These are phyloP conservation scores for Sesbania bispinosa DNA, from an alignment of 306 rosid species.

Conservation along the genomic window DNA sequence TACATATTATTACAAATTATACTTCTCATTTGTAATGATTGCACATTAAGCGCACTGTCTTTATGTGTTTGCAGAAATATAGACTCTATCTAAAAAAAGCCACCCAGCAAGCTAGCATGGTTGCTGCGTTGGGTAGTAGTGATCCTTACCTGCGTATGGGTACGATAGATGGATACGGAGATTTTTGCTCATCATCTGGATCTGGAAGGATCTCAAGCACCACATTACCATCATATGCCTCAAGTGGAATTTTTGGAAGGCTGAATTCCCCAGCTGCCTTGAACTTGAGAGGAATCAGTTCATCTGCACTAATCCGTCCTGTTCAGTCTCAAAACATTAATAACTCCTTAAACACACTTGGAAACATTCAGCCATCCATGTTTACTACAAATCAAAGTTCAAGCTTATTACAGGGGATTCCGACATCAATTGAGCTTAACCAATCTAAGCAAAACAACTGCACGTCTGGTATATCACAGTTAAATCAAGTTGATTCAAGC, in stretches of 20 bases:
- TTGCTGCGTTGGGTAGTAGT: conserved; percentile 46
- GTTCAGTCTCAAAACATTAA: conserved; percentile 47
- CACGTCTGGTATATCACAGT: conserved; percentile 38
- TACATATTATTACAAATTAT: neutral
- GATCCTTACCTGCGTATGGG: conserved; percentile 50
- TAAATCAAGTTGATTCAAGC: conserved; percentile 39
- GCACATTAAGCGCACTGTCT: neutral
- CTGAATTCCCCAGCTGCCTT: conserved; percentile 64
- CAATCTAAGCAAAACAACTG: conserved; percentile 53
- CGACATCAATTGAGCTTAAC: conserved; percentile 49
- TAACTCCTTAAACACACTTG: conserved; percentile 39
- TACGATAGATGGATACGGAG: conserved; percentile 57
- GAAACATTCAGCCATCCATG: conserved; percentile 46
- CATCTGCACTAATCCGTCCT: conserved; percentile 51
- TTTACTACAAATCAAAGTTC: conserved; percentile 55
- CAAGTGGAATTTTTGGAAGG: conserved; percentile 57
- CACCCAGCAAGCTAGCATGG: conserved; percentile 52
- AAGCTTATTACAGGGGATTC: conserved; percentile 48
- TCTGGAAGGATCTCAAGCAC: conserved; percentile 52
- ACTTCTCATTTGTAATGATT: neutral
- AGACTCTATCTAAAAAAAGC: conserved; percentile 65
- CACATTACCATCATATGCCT: conserved; percentile 51
- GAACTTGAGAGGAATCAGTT: conserved; percentile 53
- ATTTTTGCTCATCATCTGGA: conserved; percentile 42
- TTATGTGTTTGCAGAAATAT: conserved; percentile 59